Evolutionary conservation across 2,329 filamentous ascomycete species (phyloP), one percentile per base, ranked within the genome.

Genomic region (Aspergillus sojae): DNA sequence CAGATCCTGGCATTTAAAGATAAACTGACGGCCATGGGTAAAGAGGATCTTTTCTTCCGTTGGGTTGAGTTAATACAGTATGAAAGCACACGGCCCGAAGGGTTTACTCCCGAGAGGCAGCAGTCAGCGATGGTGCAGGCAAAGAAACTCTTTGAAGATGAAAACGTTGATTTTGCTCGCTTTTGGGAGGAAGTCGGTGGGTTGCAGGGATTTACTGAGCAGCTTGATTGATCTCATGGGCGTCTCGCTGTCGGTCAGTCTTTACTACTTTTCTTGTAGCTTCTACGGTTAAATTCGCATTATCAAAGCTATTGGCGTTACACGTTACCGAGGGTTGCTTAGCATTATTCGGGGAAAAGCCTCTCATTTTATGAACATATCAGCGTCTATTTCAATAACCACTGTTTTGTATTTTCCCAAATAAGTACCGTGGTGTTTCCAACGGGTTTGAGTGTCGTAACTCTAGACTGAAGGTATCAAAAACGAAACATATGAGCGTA

Each of bases 1-100:
- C 92, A 95, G 78, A 89, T 97, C 10, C 86, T 95, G 66, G 85
- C 86, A 3, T 96, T 97, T 76, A 89, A 92, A 70, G 90, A 95
- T 50, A 88, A 88, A 23, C 83, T 97, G 69, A 84, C 86, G 1
- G 84, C 84, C 3, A 83, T 95, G 77, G 93, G 91, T 50, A 96
- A 97, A 79, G 94, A 97, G 77, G 88, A 91, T 67, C 77, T 97
- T 59, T 97, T 97, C 80, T 97, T 91, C 80, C 88, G 90, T 61
- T 97, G 93, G 93, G 91, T 97, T 56, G 94, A 97, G 81, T 86
- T 96, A 73, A 89, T 97, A 57, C 93, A 97, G 79, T 96, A 88
- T 72, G 93, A 97, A 79, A 90, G 91, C 48, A 90, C 88, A 41
- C 86, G 86, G 68, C 91, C 93, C 0, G 92, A 90, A 21, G 92